These are phyloP conservation scores for Naganishia cerealis DNA, from an alignment of 1,284 basidiomycete species.

Conservation along the genomic window DNA sequence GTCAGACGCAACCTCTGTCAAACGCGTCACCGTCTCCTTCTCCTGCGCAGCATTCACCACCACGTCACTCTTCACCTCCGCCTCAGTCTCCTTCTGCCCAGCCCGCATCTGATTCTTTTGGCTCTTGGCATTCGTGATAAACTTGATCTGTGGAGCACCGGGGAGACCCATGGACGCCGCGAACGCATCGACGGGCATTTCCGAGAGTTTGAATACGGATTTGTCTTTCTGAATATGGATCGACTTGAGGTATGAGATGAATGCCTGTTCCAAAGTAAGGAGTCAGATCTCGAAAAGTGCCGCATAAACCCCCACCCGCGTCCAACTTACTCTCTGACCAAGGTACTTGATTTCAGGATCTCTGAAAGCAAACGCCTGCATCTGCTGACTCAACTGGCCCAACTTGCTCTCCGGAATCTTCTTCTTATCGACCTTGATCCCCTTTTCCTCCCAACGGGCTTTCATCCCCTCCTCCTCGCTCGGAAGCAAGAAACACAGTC, in stretches of 20 bases:
- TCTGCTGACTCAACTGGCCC: slow-evolving; percentile 77
- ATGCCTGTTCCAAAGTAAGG: slow-evolving; percentile 64
- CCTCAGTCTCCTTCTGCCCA: slow-evolving; percentile 42
- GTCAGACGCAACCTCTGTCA: slow-evolving; percentile 28
- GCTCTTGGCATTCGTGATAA: slow-evolving; percentile 73
- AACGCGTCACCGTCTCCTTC: slow-evolving; percentile 33
- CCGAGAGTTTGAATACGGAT: slow-evolving; percentile 79
- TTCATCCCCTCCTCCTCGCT: slow-evolving; percentile 91
- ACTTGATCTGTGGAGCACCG: slow-evolving; percentile 93
- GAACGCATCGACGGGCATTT: slow-evolving; percentile 78
- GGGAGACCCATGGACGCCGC: slow-evolving; percentile 89
- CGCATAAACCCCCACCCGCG: too few relatives aligned
- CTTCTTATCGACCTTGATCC: slow-evolving; percentile 75
- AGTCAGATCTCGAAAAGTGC: background rate
- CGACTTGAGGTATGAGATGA: slow-evolving; percentile 93
- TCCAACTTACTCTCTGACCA: slow-evolving; percentile 73
- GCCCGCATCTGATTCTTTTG: slow-evolving; percentile 34
- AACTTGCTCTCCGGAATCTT: slow-evolving; percentile 86
- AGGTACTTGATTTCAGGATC: slow-evolving; percentile 97
- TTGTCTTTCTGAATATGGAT: slow-evolving; percentile 94
- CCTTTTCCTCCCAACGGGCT: slow-evolving; percentile 69
- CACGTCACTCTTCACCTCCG: slow-evolving; percentile 37
- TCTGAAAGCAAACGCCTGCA: slow-evolving; percentile 91
- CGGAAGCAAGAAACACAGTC: slow-evolving; percentile 77
- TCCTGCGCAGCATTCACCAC: slow-evolving; percentile 36